Evolutionary conservation across 2,329 filamentous ascomycete genomes (phyloP).

Genomic region (Laburnicola sp.): DNA sequence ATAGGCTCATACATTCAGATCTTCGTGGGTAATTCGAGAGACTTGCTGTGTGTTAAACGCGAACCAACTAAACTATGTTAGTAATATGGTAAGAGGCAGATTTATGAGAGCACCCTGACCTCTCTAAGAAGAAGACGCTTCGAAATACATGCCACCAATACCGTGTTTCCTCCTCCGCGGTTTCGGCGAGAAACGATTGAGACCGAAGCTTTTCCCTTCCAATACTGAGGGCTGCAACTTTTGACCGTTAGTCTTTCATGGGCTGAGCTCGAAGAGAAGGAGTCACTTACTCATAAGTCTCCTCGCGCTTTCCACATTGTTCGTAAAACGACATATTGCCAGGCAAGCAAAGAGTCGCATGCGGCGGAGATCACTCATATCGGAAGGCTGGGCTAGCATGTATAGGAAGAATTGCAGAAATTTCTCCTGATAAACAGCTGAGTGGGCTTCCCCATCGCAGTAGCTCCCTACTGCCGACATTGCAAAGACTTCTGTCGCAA

Average conservation of each 20-base stretch:
- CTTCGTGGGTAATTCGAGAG: conserved; percentile 9
- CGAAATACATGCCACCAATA: conserved; percentile 11
- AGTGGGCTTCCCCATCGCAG: conserved; percentile 3
- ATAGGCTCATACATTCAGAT: conserved; percentile 12
- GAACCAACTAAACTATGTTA: conserved; percentile 11
- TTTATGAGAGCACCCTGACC: not conserved
- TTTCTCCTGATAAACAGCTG: not conserved
- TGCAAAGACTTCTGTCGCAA: conserved; percentile 16
- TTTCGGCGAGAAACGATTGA: conserved; percentile 1
- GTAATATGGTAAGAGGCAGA: not conserved
- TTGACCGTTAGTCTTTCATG: conserved; percentile 1
- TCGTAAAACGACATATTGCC: conserved; percentile 12
- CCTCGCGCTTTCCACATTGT: conserved; percentile 8
- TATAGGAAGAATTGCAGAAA: conserved; percentile 8
- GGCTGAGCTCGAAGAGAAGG: not conserved
- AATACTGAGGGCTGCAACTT: conserved; percentile 9
- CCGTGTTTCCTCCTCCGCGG: not conserved
- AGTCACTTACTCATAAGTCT: conserved; percentile 7
- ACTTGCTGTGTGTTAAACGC: conserved; percentile 10
- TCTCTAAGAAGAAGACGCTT: conserved; percentile 12
- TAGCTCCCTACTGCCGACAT: conserved; percentile 16
- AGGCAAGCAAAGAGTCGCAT: conserved; percentile 14
- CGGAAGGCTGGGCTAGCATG: conserved; percentile 4
- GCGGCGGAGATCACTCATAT: not conserved
- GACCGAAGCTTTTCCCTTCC: conserved; percentile 7